Conservation (phyloP, 2,329 filamentous ascomycete species). For the Penicillium nordicum region DNA sequence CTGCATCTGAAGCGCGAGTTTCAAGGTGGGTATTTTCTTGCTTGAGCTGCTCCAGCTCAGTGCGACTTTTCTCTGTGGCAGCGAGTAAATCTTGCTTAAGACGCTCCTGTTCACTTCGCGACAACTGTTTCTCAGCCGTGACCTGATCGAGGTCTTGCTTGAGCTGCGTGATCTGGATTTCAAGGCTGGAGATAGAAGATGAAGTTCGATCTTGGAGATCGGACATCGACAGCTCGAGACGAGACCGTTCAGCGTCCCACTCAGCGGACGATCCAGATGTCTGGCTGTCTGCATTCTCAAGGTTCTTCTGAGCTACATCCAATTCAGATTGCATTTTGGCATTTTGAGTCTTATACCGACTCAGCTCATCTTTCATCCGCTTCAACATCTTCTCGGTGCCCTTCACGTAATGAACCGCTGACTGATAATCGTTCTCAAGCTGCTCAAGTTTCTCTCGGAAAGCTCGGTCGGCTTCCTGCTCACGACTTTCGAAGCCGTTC, state of each 20-base stretch:
- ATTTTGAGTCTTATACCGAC: slow-evolving; percentile 86
- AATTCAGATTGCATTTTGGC: slow-evolving; percentile 76
- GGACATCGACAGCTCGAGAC: slow-evolving; percentile 66
- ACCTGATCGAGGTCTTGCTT: slow-evolving; percentile 65
- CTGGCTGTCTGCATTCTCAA: slow-evolving; percentile 38
- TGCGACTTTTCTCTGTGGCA: slow-evolving; percentile 54
- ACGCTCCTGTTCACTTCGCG: slow-evolving; percentile 56
- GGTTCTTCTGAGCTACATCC: slow-evolving; percentile 59
- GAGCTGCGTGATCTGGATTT: slow-evolving; percentile 66
- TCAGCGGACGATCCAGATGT: slow-evolving; percentile 50
- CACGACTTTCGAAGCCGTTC: slow-evolving; percentile 69
- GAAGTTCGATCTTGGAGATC: slow-evolving; percentile 67
- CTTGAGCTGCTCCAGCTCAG: slow-evolving; percentile 76
- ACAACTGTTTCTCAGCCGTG: slow-evolving; percentile 65
- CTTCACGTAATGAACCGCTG: slow-evolving; percentile 95
- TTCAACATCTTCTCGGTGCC: slow-evolving; percentile 99
- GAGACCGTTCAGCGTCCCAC: slow-evolving; percentile 72
- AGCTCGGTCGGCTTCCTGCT: slow-evolving; percentile 79
- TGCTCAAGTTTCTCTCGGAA: slow-evolving; percentile 93
- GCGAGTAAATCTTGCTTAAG: slow-evolving; percentile 56
- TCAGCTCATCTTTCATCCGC: slow-evolving; percentile 96
- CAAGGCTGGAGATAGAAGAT: slow-evolving; percentile 63
- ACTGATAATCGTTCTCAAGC: slow-evolving; percentile 95
- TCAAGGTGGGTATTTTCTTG: slow-evolving; percentile 79
- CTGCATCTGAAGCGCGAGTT: slow-evolving; percentile 79